Percentiles rank a stretch among this genome's conserved stretches.
phyloP scores from a whole-genome alignment of 2,329 filamentous ascomycete species.

The Penicillium sp. region DNA sequence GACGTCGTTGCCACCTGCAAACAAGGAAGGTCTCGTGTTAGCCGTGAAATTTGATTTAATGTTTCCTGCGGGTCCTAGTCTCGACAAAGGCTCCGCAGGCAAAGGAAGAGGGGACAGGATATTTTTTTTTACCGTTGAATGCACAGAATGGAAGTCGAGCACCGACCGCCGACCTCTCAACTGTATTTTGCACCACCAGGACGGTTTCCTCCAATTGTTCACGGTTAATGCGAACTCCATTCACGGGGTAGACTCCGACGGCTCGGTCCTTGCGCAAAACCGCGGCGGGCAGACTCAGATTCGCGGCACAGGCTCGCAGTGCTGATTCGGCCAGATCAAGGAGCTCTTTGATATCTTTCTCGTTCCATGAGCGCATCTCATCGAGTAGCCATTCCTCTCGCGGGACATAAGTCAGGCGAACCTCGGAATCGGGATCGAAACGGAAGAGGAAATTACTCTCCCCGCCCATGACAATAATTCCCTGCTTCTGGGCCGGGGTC shows the following conservation, averaged over 20 bases:
- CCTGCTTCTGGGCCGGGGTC: slow-evolving; percentile 62
- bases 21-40: not conserved
- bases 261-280: slow-evolving; percentile 85
- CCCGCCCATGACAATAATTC: slow-evolving; percentile 86
- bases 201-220: slow-evolving; percentile 96
- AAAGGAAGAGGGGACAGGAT: not conserved
- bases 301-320: slow-evolving; percentile 71
- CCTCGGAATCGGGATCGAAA: slow-evolving; percentile 59
- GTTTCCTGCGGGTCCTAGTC: too few relatives aligned
- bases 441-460: slow-evolving; percentile 94
- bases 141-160: slow-evolving; percentile 80
- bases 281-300: slow-evolving; percentile 70
- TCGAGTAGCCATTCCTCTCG: slow-evolving; percentile 55
- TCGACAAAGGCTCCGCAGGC: not conserved
- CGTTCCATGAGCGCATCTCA: slow-evolving; percentile 45
- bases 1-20: slow-evolving; percentile 74
- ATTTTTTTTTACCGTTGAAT: slow-evolving; percentile 64
- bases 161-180: slow-evolving; percentile 72
- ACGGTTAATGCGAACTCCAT: slow-evolving; percentile 64
- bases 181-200: slow-evolving; percentile 82
- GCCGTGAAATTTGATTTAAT: too few relatives aligned
- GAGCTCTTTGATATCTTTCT: slow-evolving; percentile 69
- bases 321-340: slow-evolving; percentile 84
- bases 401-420: slow-evolving; percentile 61
- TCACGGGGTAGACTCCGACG: slow-evolving; percentile 66